Percentiles rank a stretch among this genome's conserved stretches.
Conservation (phyloP, 306 rosid genomes). For the Prinsepia uniflora region DNA sequence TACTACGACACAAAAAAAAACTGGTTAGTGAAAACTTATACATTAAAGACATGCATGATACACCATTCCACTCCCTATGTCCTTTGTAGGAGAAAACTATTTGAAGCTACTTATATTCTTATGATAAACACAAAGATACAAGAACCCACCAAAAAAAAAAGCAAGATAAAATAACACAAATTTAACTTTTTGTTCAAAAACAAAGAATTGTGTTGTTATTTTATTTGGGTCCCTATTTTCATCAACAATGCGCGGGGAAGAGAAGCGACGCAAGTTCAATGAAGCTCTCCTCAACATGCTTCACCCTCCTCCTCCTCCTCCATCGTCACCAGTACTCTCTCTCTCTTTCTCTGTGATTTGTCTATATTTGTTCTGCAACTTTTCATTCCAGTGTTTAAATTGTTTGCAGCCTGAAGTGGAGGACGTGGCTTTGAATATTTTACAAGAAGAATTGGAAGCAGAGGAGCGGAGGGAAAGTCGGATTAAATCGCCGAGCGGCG, state of each 20-base stretch:
- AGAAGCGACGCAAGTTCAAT: constrained; percentile 55
- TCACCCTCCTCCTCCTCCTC: constrained; percentile 42
- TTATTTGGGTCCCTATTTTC: not conserved
- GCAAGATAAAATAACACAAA: no score
- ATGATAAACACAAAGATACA: no score
- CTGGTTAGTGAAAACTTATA: no score
- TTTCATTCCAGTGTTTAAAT: not conserved
- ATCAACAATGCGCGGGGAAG: constrained; percentile 41
- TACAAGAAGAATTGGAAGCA: constrained; percentile 10
- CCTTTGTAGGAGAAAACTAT: no score
- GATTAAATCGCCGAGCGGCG: constrained; percentile 29
- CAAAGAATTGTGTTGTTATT: not conserved
- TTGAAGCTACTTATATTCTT: no score
- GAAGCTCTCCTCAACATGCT: constrained; percentile 61
- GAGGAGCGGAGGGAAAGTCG: constrained; percentile 22
- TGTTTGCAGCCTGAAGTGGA: constrained; percentile 21
- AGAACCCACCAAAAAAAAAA: no score
- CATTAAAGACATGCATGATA: no score
- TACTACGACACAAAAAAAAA: no score
- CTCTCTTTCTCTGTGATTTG: not conserved
- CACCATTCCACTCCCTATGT: no score
- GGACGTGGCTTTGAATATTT: constrained; percentile 17
- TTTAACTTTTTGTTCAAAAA: not conserved
- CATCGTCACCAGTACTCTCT: constrained; percentile 12
- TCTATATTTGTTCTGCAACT: not conserved